These are phyloP conservation scores for Mytilinidion resinicola DNA, from an alignment of 495 filamentous ascomycete species.

Conservation along the genomic window DNA sequence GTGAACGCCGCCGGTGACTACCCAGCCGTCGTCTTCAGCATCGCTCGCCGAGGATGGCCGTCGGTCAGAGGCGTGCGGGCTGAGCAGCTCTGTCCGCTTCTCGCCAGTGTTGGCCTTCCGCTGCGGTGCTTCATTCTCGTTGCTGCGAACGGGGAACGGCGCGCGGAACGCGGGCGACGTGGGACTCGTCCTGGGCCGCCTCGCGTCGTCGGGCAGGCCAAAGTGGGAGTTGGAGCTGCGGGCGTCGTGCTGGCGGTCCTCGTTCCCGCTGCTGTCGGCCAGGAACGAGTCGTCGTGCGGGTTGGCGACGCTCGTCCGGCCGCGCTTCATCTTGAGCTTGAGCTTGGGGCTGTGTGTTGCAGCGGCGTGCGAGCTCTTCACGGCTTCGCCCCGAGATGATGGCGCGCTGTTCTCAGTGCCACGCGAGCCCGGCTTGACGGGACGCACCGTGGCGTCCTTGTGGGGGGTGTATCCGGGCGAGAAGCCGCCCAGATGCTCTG, in stretches of 20 bases:
- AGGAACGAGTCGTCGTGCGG: conserved; percentile 45
- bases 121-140: conserved; percentile 1
- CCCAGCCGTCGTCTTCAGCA: conserved; percentile 30
- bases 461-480: conserved; percentile 61
- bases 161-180: conserved; percentile 5
- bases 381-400: conserved; percentile 19
- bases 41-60: conserved; percentile 17
- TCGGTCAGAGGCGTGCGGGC: conserved; percentile 3
- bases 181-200: conserved; percentile 18
- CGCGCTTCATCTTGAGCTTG: conserved; percentile 26
- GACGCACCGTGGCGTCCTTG: conserved; percentile 52
- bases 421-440: conserved; percentile 34
- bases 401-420: conserved; percentile 17
- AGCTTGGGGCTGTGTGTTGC: conserved; percentile 22
- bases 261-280: conserved; percentile 47
- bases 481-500: conserved; percentile 41
- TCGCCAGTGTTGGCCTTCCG: conserved; percentile 13
- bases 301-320: conserved; percentile 15
- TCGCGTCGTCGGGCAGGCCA: conserved; percentile 13
- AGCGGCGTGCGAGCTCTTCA: conserved; percentile 9
- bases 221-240: conserved; percentile 9
- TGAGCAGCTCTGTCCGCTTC: conserved; percentile 10
- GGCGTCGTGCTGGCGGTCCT: conserved; percentile 26
- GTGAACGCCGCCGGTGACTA: conserved; percentile 22
- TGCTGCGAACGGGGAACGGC: background rate